Evolutionary conservation across 306 rosid species (phyloP).

Genomic region (Castanea sativa): DNA sequence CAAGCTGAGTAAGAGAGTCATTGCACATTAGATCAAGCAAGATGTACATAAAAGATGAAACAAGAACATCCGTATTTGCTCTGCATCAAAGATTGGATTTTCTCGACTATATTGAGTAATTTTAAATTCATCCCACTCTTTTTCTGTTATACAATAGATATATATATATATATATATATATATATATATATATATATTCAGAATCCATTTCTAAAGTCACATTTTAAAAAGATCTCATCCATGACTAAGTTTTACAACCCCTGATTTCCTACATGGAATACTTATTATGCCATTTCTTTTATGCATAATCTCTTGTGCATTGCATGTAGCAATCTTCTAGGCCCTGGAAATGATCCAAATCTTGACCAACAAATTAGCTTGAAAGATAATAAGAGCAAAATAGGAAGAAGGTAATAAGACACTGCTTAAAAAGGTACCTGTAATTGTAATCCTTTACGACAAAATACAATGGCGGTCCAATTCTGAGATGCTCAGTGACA

Average conservation of each 20-base stretch:
- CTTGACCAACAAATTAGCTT: not conserved
- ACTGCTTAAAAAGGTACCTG: conserved; percentile 48
- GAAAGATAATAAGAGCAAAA: conserved; percentile 12
- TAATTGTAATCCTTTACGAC: conserved; percentile 89
- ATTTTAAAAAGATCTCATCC: too few species aligned
- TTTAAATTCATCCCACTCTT: not conserved
- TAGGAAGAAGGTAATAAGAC: conserved; percentile 3
- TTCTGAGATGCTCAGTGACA: conserved; percentile 77
- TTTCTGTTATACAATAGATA: not conserved
- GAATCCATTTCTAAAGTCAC: not conserved
- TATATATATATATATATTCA: too few species aligned
- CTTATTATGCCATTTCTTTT: not conserved
- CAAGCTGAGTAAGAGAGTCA: conserved; percentile 50
- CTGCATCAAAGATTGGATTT: conserved; percentile 2
- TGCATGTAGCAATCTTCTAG: conserved; percentile 2
- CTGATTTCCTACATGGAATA: not conserved
- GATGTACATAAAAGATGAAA: not conserved
- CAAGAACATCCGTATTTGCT: conserved; percentile 6
- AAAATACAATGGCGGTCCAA: conserved; percentile 95
- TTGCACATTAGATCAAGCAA: conserved; percentile 20
- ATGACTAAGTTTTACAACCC: not conserved
- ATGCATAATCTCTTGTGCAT: not conserved
- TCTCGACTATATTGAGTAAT: not conserved
- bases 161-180: too few species aligned
- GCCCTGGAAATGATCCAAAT: conserved; percentile 6